These are phyloP conservation scores for Yarrowia phangngaensis DNA, from an alignment of 805 yeast genomes.

Conservation along the genomic window DNA sequence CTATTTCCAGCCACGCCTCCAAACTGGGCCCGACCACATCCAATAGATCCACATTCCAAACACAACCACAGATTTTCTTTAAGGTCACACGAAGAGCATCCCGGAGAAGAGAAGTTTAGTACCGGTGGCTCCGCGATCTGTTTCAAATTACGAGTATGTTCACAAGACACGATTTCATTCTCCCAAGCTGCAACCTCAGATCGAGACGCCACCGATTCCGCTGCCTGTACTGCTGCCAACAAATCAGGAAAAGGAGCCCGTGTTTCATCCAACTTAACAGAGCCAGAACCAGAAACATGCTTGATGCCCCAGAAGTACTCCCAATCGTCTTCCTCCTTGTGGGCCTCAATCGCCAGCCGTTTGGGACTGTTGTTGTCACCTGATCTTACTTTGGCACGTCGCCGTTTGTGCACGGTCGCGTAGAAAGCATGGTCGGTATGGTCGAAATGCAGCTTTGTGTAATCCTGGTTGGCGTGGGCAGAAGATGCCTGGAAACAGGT, in stretches of 20 bases:
- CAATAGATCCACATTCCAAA: conserved; percentile 80
- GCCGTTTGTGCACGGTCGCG: conserved; percentile 54
- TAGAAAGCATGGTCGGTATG: conserved; percentile 53
- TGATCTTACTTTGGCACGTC: conserved; percentile 43
- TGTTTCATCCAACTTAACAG: conserved; percentile 37
- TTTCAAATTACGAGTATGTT: conserved; percentile 59
- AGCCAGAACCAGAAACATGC: conserved; percentile 30
- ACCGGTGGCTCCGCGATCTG: conserved; percentile 38
- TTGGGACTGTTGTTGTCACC: conserved; percentile 38
- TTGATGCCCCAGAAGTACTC: conserved; percentile 47
- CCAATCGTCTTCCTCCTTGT: conserved; percentile 59
- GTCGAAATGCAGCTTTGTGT: conserved; percentile 54
- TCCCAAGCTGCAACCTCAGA: conserved; percentile 90
- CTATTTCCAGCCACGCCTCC: conserved; percentile 94
- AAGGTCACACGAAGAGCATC: conserved; percentile 46
- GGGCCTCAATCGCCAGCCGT: conserved; percentile 62
- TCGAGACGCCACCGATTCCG: conserved; percentile 56
- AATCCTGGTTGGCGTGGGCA: conserved; percentile 64
- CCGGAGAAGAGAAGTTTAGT: conserved; percentile 30
- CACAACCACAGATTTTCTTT: conserved; percentile 88
- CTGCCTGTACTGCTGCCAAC: conserved; percentile 47
- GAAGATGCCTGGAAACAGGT: conserved; percentile 50
- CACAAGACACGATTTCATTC: conserved; percentile 75
- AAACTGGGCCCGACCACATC: conserved; percentile 92
- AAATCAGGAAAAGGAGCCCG: conserved; percentile 36